Base-by-base conservation (phyloP, 176 grass and related monocot species). In the Saccharum spontaneum region DNA sequence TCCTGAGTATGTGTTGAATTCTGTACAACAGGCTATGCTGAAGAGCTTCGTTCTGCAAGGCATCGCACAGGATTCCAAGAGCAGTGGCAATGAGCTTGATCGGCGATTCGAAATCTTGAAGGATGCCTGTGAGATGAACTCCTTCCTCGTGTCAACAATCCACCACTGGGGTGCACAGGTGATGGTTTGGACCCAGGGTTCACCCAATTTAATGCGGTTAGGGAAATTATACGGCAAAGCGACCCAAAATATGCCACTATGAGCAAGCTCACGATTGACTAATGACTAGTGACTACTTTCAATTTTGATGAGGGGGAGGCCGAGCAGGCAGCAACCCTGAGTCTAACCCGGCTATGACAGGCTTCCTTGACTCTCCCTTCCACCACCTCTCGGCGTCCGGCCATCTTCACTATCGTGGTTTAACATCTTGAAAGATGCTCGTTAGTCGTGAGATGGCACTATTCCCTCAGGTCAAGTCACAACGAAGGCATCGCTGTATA, bases 61-160 rank as follows among this genome's bases (percentile, higher is more conserved):
- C 24, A 40, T 90, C 87, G 33, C 91, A 57, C 83, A 69, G 39
- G 93, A 87, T 69, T 39, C 86, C 10, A 71, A 49, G 22, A 38
- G 71, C 74, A 79, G 24, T 17, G 75, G 37, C 8, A 23, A 65
- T 87, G 93, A 95, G 89, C 34, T 87, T 66, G 54, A 33, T 6
- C 46, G 78, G 54, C 89, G 97, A 71, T 79, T 92, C 36, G 80
- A 83, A 20, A 77, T 92, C 61, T 59, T 95, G 77, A 89, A 87
- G 77, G 86, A 88, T 75, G 90, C 93, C 4, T 99, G 93, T 65
- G 91, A 92, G 82, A 89, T 89, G 74, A 94, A 92, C 76, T 92
- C 93, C 28, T 89, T 83, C 87, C 90, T 92, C 33, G 33, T 33
- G 33, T 33, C 33, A 33, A 33, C 33, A 33, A 33, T 33, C 33